Evolutionary conservation across 768 basidiomycete species (phyloP).

Genomic region (Kwoniella europaea): DNA sequence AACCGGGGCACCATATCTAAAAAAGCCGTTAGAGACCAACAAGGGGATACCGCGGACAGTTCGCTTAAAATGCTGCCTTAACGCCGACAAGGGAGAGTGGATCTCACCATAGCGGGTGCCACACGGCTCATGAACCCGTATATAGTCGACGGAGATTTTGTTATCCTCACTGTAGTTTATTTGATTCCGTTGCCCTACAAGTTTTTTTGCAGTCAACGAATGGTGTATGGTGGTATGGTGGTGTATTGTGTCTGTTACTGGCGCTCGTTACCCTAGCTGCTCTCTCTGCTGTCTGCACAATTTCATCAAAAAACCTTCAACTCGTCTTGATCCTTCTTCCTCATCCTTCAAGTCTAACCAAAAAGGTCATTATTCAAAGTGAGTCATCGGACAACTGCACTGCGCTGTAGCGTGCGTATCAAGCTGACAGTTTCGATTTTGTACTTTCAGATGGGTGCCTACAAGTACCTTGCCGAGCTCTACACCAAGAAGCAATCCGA

Average conservation of each 20-base stretch:
- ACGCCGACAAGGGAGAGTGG: background rate
- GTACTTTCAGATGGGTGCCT: slow-evolving; percentile 57
- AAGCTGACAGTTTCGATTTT: background rate
- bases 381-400: background rate
- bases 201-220: background rate
- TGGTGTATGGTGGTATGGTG: slow-evolving; percentile 7
- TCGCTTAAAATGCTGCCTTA: slow-evolving; percentile 6
- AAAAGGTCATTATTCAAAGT: slow-evolving; percentile 27
- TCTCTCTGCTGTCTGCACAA: slow-evolving; percentile 2
- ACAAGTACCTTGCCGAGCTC: slow-evolving; percentile 88
- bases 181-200: slow-evolving; percentile 1
- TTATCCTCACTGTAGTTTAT: background rate
- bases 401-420: too few species aligned
- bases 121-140: background rate
- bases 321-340: slow-evolving; percentile 2
- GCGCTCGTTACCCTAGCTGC: slow-evolving; percentile 13
- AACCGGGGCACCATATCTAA: background rate
- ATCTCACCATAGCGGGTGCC: slow-evolving; percentile 1
- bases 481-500: slow-evolving; percentile 76
- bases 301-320: background rate
- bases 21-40: background rate
- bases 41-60: background rate
- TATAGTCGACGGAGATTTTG: background rate
- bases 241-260: background rate
- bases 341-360: slow-evolving; percentile 31